Evolutionary conservation across 768 basidiomycete genomes (phyloP), one percentile per base, ranked within the genome.

Genomic region (Leccinum olivaceopallidum): DNA sequence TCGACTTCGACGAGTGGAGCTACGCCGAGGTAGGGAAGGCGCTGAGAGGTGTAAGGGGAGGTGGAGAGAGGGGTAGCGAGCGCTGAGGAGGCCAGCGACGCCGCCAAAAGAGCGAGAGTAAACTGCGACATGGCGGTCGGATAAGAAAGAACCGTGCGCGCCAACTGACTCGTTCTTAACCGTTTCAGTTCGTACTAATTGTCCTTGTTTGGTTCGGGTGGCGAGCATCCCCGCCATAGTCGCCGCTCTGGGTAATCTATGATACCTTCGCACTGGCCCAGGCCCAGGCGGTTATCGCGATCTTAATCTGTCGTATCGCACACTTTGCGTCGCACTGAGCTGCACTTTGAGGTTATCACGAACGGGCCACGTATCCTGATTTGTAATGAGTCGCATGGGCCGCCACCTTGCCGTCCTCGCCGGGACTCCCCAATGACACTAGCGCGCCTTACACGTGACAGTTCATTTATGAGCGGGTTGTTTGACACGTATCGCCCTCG

Each of bases 1-100:
- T 84, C 77, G 42, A 77, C 77, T 39, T 78, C 81, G 57, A 82
- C 63, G 55, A 92, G 75, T 32, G 90, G 89, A 9, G 90, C 90
- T 53, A 86, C 72, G 16, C 78, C 65, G 44, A 89, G 70, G 49
- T 82, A 77, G 24, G 81, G 75, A 51, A 79, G 79, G 32, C 70
- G 67, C n/a, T 71, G 69, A 6, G 73, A 58, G 57, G 73, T 56
- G 61, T 78, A 68, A 8, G 72, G 62, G 56, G 70, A 68, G 22
- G 81, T 83, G 39, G 82, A 83, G 58, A 83, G 80, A 24, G 81
- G 81, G 2, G 71, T 73, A 22, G 80, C 78, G 26, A 75, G 55
- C 30, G 62, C 72, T 2, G 71, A 64, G 66, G 74, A 72, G 60
- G 72, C 76, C 55, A 80, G 60, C 61, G 76, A 75, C 66, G 69